Evolutionary conservation across 305 asterid genomes (phyloP).

Genomic region (Fraxinus latifolia): DNA sequence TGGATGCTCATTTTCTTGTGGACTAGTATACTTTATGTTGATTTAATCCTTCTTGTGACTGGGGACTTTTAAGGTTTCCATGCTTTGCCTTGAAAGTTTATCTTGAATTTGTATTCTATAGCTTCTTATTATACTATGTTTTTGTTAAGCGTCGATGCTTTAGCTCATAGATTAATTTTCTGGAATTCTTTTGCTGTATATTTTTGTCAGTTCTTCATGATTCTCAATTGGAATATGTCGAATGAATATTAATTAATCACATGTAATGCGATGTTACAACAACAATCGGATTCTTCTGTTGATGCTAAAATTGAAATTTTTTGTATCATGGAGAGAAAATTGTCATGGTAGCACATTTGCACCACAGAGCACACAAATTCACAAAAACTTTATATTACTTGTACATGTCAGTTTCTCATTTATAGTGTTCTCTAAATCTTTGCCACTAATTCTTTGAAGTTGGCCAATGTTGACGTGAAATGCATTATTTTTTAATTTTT

Average conservation of each 20-base stretch:
- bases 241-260: background rate
- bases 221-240: background rate
- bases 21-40: background rate
- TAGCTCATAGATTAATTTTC: background rate
- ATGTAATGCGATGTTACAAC: background rate
- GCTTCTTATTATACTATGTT: background rate
- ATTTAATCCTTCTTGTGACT: conserved; percentile 2
- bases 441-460: background rate
- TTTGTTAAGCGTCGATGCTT: background rate
- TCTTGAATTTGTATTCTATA: background rate
- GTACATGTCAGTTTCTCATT: background rate
- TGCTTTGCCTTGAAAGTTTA: background rate
- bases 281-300: background rate
- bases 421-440: background rate
- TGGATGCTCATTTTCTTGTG: background rate
- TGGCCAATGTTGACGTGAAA: background rate
- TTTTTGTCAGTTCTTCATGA: background rate
- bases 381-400: background rate
- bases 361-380: background rate
- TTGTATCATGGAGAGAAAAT: background rate
- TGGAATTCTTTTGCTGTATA: background rate
- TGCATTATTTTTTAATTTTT: background rate
- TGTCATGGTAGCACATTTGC: background rate
- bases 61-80: background rate
- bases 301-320: background rate